Percentiles rank a stretch among this genome's conserved stretches.
Evolutionary conservation across 2,329 filamentous ascomycete species (phyloP).

Genomic region (Fusarium torreyae): DNA sequence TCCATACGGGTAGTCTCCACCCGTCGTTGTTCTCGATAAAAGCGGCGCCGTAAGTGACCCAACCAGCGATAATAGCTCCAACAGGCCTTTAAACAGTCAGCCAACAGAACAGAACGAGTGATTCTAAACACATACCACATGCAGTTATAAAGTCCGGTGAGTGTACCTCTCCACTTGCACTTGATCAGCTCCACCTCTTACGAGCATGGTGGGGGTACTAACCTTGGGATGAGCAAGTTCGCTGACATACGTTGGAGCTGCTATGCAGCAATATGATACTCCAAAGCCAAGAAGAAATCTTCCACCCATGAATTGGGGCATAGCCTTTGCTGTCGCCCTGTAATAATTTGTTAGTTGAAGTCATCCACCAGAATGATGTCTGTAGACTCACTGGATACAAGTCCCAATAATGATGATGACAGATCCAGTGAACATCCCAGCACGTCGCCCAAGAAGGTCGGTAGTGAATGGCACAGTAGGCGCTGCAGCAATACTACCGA

Average conservation of each 20-base stretch:
- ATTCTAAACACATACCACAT: constrained; percentile 26
- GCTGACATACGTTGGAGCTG: constrained; percentile 59
- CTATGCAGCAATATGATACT: constrained; percentile 58
- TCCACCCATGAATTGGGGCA: constrained; percentile 61
- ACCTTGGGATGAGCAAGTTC: constrained; percentile 66
- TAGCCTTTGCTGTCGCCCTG: constrained; percentile 52
- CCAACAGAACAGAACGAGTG: accelerated
- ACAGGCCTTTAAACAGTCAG: constrained; percentile 31
- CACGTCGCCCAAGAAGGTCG: constrained; percentile 59
- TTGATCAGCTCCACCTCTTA: accelerated
- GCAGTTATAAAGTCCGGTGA: constrained; percentile 60
- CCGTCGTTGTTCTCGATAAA: constrained; percentile 54
- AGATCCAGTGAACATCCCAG: constrained; percentile 59
- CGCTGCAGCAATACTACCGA: constrained; percentile 59
- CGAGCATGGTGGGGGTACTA: accelerated
- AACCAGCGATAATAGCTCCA: constrained; percentile 68
- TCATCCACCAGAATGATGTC: accelerated
- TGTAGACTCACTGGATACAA: constrained; percentile 53
- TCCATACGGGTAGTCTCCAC: constrained; percentile 57
- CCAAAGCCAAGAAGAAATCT: constrained; percentile 71
- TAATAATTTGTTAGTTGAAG: background rate
- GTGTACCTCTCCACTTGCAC: constrained; percentile 61
- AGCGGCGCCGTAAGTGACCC: constrained; percentile 66
- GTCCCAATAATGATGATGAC: constrained; percentile 60
- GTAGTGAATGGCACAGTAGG: constrained; percentile 59